A percentile compares a stretch with the other conserved stretches of the same genome.
phyloP scores from a whole-genome alignment of 306 rosid species.

The Cucurbita argyrosperma region DNA sequence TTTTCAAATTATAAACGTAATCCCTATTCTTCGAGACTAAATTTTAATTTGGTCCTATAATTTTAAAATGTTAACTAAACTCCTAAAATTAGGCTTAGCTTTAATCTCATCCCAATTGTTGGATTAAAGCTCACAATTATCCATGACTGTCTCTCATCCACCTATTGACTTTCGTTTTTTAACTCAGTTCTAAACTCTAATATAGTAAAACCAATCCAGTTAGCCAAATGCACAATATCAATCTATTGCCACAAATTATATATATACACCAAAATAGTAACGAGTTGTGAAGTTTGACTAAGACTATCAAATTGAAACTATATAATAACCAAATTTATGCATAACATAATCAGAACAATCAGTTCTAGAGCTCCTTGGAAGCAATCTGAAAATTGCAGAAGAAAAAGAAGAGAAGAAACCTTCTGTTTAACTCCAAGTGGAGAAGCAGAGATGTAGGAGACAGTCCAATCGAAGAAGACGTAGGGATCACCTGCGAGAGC shows the following conservation, averaged over 20 bases:
- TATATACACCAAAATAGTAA: no score
- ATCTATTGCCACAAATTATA: not conserved
- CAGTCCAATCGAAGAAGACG: conserved; percentile 68
- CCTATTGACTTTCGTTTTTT: not conserved
- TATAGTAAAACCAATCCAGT: not conserved
- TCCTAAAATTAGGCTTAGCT: not conserved
- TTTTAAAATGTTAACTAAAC: not conserved
- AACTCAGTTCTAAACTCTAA: not conserved
- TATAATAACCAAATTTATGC: not conserved
- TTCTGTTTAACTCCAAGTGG: conserved; percentile 67
- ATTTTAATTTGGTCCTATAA: not conserved
- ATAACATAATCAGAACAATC: not conserved
- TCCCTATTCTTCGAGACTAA: not conserved
- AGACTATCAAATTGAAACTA: not conserved
- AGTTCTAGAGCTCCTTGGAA: not conserved
- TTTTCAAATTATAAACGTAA: not conserved
- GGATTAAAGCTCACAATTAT: not conserved
- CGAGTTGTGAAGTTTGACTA: no score
- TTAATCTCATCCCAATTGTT: not conserved
- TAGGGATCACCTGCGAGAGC: conserved; percentile 64
- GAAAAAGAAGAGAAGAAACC: conserved; percentile 23
- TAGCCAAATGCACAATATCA: not conserved
- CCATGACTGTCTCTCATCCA: not conserved
- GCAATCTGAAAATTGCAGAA: not conserved
- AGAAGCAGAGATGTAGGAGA: conserved; percentile 46